Conservation (phyloP, 2,329 filamentous ascomycete genomes). For the Thielaviopsis musarum region DNA sequence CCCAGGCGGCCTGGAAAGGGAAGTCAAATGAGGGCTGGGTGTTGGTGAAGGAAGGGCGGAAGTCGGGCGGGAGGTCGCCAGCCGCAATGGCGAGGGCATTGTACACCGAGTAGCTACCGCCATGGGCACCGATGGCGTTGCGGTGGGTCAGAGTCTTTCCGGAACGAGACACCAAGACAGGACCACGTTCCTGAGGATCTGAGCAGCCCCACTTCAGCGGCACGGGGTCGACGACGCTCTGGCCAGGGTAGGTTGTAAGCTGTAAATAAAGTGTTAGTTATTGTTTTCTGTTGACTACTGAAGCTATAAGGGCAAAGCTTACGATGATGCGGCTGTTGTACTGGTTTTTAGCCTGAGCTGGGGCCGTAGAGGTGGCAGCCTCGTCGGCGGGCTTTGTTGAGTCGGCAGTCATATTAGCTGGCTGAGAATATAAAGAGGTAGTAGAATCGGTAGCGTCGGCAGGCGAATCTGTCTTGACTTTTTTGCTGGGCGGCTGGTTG, state of each 20-base stretch:
- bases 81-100: constrained; percentile 85
- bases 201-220: constrained; percentile 14
- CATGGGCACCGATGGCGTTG: constrained; percentile 22
- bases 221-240: constrained; percentile 15
- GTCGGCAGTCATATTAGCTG: not conserved
- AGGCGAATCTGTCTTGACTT: not conserved
- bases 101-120: constrained; percentile 92
- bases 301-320: not conserved
- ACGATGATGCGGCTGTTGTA: constrained; percentile 12
- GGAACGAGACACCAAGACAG: constrained; percentile 15
- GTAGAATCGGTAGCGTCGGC: not conserved
- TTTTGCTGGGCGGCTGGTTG: not conserved
- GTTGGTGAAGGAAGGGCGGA: constrained; percentile 46
- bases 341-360: constrained; percentile 5
- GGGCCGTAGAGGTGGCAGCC: not conserved
- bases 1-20: constrained; percentile 81
- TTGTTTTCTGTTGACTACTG: not conserved
- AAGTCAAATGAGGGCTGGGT: constrained; percentile 84
- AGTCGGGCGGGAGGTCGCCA: constrained; percentile 64
- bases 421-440: not conserved
- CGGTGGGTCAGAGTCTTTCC: constrained; percentile 14
- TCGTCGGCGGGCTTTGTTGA: not conserved
- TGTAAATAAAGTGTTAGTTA: not conserved
- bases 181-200: constrained; percentile 14
- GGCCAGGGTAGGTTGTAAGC: constrained; percentile 16